Conservation (phyloP, 257 asterid species). For the Marsdenia floribunda region DNA sequence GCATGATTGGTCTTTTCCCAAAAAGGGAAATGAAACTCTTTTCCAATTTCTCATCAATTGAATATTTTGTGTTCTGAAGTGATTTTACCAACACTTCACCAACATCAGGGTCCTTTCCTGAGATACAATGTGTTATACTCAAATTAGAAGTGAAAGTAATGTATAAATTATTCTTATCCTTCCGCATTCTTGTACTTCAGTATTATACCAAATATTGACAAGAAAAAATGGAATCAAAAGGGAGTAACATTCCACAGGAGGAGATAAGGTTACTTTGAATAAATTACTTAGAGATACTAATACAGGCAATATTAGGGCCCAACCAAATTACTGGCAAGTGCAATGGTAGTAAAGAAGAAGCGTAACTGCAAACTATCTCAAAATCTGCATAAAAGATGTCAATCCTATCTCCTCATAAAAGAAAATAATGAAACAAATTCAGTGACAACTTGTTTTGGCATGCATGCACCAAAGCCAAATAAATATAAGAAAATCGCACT, state of each 20-base stretch:
- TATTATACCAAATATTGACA: neutral
- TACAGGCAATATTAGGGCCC: neutral
- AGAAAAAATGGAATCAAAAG: neutral
- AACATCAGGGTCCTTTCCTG: conserved; percentile 79
- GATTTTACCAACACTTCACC: conserved; percentile 88
- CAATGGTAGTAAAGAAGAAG: neutral
- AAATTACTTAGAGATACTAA: neutral
- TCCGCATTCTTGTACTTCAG: neutral
- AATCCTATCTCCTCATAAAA: neutral
- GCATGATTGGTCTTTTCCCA: conserved; percentile 38
- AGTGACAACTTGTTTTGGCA: neutral
- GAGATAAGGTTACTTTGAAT: neutral
- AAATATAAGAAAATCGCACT: neutral
- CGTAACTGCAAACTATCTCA: neutral
- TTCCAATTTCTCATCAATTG: conserved; percentile 76
- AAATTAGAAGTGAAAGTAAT: conserved; percentile 3
- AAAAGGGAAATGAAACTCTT: conserved; percentile 66
- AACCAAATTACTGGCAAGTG: neutral
- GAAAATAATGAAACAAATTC: neutral
- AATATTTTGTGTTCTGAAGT: conserved; percentile 70
- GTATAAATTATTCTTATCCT: neutral
- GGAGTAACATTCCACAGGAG: neutral
- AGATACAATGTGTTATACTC: conserved; percentile 6
- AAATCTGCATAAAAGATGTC: neutral
- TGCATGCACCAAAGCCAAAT: neutral